Base-by-base conservation (phyloP, 2,329 filamentous ascomycete genomes). In the Venturia pyrina region DNA sequence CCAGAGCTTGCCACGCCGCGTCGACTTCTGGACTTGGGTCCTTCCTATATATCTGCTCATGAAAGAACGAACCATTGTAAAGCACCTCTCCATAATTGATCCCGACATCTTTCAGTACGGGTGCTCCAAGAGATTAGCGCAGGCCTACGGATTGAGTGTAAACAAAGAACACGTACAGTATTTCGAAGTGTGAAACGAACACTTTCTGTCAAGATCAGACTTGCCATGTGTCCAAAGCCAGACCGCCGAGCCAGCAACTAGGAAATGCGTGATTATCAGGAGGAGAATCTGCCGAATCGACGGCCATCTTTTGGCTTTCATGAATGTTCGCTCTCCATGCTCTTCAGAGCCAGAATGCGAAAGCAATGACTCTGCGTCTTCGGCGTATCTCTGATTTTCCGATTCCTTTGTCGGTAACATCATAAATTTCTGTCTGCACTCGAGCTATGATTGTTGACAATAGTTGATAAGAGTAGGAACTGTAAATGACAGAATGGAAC, bases 61-160 rank as follows among this genome's bases (percentile, higher is more conserved):
- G 75, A 65, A 85, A 69, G 24, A 87, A 83, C 0, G 81, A 81
- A 0, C 84, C 85, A 67, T 87, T 85, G 72, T 86, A 87, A 1
- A 69, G 69, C 63, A 78, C 72, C 0, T 71, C 70, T 17, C 75
- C 72, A 70, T 80, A 82, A 13, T 72, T 70, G 7, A 81, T 75
- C 24, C 75, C 70, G 8, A 82, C 72, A 8, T 80, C 76, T 34
- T 76, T 74, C 37, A 74, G 68, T 0, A 76, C 66, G 1, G 74
- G 75, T 15, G 75, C 75, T 74, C 37, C 19, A 24, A 82, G 1
- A 85, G 78, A 46, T 85, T 84, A 21, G 41, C 1, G 41, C 11
- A 43, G 4, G 15, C 17, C 41, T 82, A 32, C 5, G 5, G 15
- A 15, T 37, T 19, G 19, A 13, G 15, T 13, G 4, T 53, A n/a